phyloP scores from a whole-genome alignment of 495 filamentous ascomycete species.

The Jackrogersella multiformis region DNA sequence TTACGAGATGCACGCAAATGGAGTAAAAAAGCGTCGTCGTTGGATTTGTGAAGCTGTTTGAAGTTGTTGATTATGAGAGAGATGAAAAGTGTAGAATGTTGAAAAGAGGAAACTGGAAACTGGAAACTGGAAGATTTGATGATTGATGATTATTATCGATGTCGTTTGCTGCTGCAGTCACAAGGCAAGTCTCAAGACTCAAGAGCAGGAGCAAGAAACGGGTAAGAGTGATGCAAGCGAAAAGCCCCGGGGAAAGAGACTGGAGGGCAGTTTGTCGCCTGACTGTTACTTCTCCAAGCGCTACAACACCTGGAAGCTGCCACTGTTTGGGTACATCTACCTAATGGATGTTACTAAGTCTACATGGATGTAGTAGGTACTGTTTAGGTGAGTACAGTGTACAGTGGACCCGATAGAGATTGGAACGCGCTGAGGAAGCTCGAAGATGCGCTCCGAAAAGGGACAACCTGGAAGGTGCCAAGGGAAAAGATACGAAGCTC shows the following conservation, averaged over 20 bases:
- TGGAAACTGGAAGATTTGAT: constrained; percentile 5
- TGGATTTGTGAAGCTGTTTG: constrained; percentile 9
- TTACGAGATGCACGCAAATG: constrained; percentile 24
- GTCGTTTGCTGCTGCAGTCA: constrained; percentile 29
- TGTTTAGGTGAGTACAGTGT: constrained; percentile 11
- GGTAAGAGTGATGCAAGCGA: constrained; percentile 43
- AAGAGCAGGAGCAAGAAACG: constrained; percentile 11
- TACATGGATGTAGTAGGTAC: too few relatives aligned
- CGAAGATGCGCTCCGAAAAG: constrained; percentile 38
- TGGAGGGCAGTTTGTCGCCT: constrained; percentile 27
- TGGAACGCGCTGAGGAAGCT: constrained; percentile 24
- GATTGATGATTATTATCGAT: too few relatives aligned
- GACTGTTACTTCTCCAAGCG: constrained; percentile 7
- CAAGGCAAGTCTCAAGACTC: too few relatives aligned
- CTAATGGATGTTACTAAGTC: too few relatives aligned
- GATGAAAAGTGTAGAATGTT: constrained; percentile 23
- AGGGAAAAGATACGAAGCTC: constrained; percentile 36
- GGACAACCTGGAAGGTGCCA: constrained; percentile 21
- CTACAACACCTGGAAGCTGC: constrained; percentile 19
- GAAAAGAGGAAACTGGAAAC: constrained; percentile 7
- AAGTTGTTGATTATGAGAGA: constrained; percentile 25
- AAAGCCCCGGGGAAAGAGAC: constrained; percentile 3
- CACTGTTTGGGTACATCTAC: constrained; percentile 8
- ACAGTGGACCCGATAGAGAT: constrained; percentile 2
- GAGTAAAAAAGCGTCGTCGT: background rate